Evolutionary conservation across 495 filamentous ascomycete species (phyloP), one percentile per base, ranked within the genome.

Genomic region (Penicillium egyptiacum): DNA sequence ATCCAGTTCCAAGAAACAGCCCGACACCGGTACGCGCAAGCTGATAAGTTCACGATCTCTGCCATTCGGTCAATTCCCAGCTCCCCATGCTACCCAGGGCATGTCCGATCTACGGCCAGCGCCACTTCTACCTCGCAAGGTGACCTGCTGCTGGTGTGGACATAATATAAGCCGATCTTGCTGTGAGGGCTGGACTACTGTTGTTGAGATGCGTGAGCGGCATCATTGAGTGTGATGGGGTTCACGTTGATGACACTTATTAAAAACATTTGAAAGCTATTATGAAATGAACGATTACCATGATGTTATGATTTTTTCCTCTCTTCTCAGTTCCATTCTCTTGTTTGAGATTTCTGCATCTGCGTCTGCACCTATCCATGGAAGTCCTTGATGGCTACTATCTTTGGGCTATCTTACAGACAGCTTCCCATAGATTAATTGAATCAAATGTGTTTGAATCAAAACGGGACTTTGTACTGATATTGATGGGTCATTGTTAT

Each of bases 111-210:
- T 55, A 1, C 55, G 37, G 12, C 40, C 59, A 25, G 80, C 23
- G 77, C 77, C 52, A 77, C 81, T 12, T 75, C 78, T 22, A 75
- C 82, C 59, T 81, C 83, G 79, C 17, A 79, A 79, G 65, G 81
- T 87, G 20, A 83, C 83, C 56, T 91, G 88, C 62, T 88, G 87
- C 50, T 93, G 89, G 87, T 93, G 89, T 72, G 71, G 76, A 25
- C 89, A 93, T 75, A 78, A 80, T 30, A 91, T 93, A 87, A 86
- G 76, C 50, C 83, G 78, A 19, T 65, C 70, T 48, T 93, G 89
- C 67, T 93, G 89, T 68, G 78, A 86, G 19, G 88, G 87, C 16
- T 92, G 88, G 77, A 83, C 83, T 22, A 83, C 88, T 5, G 75
- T 88, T 43, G 85, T 91, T 20, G 83, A 87, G 56, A 68, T 90